Conservation (phyloP, 2,329 filamentous ascomycete genomes). For the Ophiocordyceps sinensis region DNA sequence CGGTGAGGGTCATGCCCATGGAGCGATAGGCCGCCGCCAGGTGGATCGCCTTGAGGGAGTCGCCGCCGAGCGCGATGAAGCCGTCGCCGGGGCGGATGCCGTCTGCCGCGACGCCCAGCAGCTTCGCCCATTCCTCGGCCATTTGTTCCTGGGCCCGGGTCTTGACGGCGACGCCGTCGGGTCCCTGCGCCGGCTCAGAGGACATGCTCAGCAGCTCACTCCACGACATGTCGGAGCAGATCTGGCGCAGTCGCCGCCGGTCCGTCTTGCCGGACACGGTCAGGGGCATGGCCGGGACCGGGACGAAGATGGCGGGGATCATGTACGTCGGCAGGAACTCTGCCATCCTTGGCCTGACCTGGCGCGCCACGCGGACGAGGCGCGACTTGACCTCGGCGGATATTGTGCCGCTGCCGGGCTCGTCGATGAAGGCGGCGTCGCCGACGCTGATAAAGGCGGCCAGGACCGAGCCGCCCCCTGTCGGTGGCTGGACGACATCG, state of each 20-base stretch:
- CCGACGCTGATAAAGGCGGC: background rate
- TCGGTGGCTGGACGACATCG: background rate
- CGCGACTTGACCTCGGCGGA: background rate
- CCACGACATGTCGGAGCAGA: background rate
- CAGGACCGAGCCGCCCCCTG: background rate
- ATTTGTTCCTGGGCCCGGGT: no score
- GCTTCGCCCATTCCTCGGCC: constrained; percentile 1
- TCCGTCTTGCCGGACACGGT: background rate
- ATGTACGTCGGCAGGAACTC: background rate
- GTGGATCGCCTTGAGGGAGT: constrained; percentile 1
- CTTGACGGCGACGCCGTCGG: no score
- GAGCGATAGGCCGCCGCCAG: no score
- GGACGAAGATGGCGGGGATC: background rate
- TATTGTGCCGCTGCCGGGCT: background rate
- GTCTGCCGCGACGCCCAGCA: constrained; percentile 1
- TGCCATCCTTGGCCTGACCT: background rate
- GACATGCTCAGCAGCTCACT: background rate
- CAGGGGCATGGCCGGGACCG: background rate
- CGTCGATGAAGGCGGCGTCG: background rate
- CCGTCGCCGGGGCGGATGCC: constrained; percentile 3
- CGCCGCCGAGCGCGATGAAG: constrained; percentile 4
- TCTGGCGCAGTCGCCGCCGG: background rate
- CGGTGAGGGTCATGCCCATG: no score
- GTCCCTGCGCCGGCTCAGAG: background rate
- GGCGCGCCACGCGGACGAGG: background rate